A percentile compares a stretch with the other conserved stretches of the same genome.
Conservation (phyloP, 768 basidiomycete genomes). For the Mycena epipterygia region DNA sequence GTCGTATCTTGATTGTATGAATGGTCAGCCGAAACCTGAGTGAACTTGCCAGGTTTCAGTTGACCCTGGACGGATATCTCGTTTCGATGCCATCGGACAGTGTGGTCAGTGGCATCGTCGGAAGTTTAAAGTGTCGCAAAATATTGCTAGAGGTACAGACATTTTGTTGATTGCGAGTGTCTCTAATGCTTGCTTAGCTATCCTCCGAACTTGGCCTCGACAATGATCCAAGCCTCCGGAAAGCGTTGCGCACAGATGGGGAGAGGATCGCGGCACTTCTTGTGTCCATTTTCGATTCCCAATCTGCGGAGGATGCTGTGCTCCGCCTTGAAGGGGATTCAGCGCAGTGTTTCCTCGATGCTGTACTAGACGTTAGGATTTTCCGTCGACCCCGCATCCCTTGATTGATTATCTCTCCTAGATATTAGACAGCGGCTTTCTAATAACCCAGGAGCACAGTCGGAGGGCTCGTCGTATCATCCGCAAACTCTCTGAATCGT, state of each 20-base stretch:
- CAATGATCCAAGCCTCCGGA: slow-evolving; percentile 4
- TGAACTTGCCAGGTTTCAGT: too few relatives aligned
- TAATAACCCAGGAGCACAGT: background rate
- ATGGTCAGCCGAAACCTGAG: too few relatives aligned
- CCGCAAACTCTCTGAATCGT: slow-evolving; percentile 32
- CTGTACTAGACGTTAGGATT: slow-evolving; percentile 11
- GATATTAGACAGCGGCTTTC: slow-evolving; percentile 18
- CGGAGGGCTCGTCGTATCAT: slow-evolving; percentile 30
- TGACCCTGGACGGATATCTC: too few relatives aligned
- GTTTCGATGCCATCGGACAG: too few relatives aligned
- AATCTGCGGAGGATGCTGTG: background rate
- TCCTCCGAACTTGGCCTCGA: slow-evolving; percentile 15
- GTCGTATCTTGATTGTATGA: too few relatives aligned
- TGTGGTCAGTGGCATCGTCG: too few relatives aligned
- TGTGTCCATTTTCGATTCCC: slow-evolving; percentile 1
- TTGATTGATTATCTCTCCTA: background rate
- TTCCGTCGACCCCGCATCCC: background rate
- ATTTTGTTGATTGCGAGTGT: too few relatives aligned
- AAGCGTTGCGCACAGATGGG: slow-evolving; percentile 7
- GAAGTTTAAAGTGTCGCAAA: too few relatives aligned
- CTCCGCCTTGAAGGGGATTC: slow-evolving; percentile 10
- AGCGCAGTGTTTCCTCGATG: slow-evolving; percentile 20
- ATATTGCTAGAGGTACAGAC: too few relatives aligned
- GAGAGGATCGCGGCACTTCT: slow-evolving; percentile 12
- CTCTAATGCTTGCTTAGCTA: too few relatives aligned